Conservation (phyloP, 2,329 filamentous ascomycete genomes). For the Trichoderma sp. region DNA sequence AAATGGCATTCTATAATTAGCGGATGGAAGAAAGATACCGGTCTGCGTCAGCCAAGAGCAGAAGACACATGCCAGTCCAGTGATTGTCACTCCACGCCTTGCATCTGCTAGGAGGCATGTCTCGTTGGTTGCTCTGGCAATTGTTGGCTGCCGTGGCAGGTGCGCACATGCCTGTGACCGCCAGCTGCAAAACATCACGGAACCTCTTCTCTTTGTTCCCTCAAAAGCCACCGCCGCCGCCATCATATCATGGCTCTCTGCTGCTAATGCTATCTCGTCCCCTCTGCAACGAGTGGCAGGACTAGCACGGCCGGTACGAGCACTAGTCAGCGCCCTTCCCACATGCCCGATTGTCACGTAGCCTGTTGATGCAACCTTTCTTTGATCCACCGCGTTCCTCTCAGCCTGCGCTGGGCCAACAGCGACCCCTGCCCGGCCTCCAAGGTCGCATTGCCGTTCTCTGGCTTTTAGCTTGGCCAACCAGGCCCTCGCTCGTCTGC, state of each 20-base stretch:
- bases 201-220: not conserved
- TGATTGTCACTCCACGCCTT: not conserved
- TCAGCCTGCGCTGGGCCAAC: not conserved
- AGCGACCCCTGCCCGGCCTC: constrained; percentile 1
- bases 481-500: not conserved
- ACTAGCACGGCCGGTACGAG: constrained; percentile 1
- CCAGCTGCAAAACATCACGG: not conserved
- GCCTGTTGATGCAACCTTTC: constrained; percentile 23
- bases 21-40: not conserved
- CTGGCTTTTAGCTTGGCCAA: not conserved
- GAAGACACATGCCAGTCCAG: not conserved
- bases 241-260: not conserved
- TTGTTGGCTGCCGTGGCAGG: not conserved
- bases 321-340: constrained; percentile 24
- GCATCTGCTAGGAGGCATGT: not conserved
- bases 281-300: not conserved
- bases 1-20: constrained; percentile 2
- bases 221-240: not conserved
- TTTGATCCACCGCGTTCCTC: constrained; percentile 17
- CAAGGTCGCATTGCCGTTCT: constrained; percentile 6
- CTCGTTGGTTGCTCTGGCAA: not conserved
- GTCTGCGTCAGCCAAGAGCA: not conserved
- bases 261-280: not conserved
- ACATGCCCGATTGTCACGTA: constrained; percentile 26
- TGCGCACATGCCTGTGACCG: not conserved